Percentiles rank a stretch among this genome's conserved stretches.
phyloP scores from a whole-genome alignment of 2,329 filamentous ascomycete species.

The Colletotrichum spaethianum region DNA sequence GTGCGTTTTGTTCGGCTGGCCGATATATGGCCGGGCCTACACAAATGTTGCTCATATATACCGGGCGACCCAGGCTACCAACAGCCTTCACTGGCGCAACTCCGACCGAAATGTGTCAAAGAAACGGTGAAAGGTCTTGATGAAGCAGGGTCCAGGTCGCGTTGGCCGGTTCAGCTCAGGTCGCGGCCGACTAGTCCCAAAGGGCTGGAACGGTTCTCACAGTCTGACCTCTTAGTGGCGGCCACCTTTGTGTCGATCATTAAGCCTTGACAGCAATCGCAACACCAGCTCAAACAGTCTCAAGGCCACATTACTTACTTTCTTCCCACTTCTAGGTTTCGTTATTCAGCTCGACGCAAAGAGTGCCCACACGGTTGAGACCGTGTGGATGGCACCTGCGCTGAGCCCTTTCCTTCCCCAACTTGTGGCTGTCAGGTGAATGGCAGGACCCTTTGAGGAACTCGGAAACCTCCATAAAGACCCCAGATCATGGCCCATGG shows the following conservation, averaged over 20 bases:
- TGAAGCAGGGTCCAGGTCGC: slow-evolving; percentile 13
- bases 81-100: slow-evolving; percentile 10
- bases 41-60: neutral
- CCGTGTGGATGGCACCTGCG: slow-evolving; percentile 20
- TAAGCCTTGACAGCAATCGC: slow-evolving; percentile 1
- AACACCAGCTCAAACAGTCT: neutral
- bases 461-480: neutral
- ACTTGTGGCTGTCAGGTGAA: slow-evolving; percentile 29
- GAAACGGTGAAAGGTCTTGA: neutral
- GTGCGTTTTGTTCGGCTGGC: slow-evolving; percentile 46
- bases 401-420: slow-evolving; percentile 14
- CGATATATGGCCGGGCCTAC: slow-evolving; percentile 1
- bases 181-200: neutral
- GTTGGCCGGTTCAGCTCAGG: neutral
- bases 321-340: slow-evolving; percentile 1
- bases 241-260: slow-evolving; percentile 24
- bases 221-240: slow-evolving; percentile 30
- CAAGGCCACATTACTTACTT: slow-evolving; percentile 21
- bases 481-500: too few species aligned
- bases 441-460: neutral
- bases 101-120: neutral
- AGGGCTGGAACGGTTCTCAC: slow-evolving; percentile 27
- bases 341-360: slow-evolving; percentile 35
- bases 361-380: slow-evolving; percentile 27
- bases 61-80: neutral